Percentiles rank a stretch among this genome's conserved stretches.
Evolutionary conservation across 2,329 filamentous ascomycete genomes (phyloP).

Genomic region (Neurospora sp.): DNA sequence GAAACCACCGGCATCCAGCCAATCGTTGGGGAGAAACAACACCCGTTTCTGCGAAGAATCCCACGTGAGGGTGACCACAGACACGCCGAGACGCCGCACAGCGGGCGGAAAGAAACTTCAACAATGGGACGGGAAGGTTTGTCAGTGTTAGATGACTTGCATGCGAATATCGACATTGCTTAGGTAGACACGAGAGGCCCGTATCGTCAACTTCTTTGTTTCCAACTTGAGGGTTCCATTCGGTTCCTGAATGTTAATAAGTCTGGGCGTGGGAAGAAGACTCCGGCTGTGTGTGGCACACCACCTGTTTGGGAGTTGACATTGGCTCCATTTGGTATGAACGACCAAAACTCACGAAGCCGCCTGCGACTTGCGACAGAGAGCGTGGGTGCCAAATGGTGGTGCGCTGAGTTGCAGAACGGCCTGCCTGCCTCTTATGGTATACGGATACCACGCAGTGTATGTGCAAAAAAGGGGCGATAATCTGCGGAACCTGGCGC

Average conservation of each 20-base stretch:
- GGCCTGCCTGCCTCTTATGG: neutral
- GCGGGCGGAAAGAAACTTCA: neutral
- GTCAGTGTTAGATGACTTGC: neutral
- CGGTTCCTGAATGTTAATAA: neutral
- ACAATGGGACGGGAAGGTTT: neutral
- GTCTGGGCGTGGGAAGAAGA: neutral
- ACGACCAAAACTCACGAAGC: neutral
- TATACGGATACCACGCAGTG: neutral
- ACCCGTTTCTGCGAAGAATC: neutral
- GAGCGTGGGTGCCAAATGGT: neutral
- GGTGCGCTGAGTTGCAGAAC: neutral
- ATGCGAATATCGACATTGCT: neutral
- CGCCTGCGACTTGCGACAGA: neutral
- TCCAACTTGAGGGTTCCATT: neutral
- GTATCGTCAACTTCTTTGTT: neutral
- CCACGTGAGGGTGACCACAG: neutral
- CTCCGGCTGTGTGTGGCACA: neutral
- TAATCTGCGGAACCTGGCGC: neutral
- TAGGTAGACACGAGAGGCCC: neutral
- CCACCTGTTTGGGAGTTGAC: neutral
- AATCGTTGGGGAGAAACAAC: neutral
- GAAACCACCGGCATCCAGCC: neutral
- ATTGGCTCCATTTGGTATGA: neutral
- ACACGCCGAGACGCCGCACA: neutral
- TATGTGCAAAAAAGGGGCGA: neutral